phyloP scores from a whole-genome alignment of 2,329 filamentous ascomycete genomes.

The Metarhizium sp. region DNA sequence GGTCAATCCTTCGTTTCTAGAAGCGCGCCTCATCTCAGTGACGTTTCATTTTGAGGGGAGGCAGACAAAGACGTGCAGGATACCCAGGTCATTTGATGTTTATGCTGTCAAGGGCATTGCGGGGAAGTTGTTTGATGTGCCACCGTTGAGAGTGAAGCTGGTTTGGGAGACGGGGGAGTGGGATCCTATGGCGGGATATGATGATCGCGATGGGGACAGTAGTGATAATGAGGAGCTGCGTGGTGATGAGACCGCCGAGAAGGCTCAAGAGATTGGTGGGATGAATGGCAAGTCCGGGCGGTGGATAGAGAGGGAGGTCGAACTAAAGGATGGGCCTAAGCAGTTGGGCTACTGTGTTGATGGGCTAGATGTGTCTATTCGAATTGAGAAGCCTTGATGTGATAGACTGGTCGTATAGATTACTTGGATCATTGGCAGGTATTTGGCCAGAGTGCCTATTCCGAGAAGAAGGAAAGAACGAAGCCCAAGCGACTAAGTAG shows the following conservation, averaged over 20 bases:
- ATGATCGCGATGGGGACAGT: constrained; percentile 46
- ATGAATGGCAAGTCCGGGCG: constrained; percentile 33
- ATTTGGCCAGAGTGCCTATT: no score
- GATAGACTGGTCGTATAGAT: neutral
- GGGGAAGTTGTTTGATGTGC: constrained; percentile 56
- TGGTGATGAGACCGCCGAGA: constrained; percentile 16
- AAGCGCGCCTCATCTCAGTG: constrained; percentile 65
- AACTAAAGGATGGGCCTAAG: constrained; percentile 69
- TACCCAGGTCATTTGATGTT: constrained; percentile 71
- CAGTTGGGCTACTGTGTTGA: constrained; percentile 80
- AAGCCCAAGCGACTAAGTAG: no score
- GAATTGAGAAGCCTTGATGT: constrained; percentile 46
- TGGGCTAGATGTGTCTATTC: constrained; percentile 57
- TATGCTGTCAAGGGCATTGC: constrained; percentile 76
- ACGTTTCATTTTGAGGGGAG: constrained; percentile 31
- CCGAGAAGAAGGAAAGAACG: no score
- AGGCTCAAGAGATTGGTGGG: constrained; percentile 12
- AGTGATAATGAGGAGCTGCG: constrained; percentile 39
- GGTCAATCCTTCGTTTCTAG: constrained; percentile 71
- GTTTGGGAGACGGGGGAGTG: constrained; percentile 88
- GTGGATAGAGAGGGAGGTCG: constrained; percentile 70
- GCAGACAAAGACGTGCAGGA: constrained; percentile 29
- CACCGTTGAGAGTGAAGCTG: constrained; percentile 55
- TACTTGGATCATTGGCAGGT: no score
- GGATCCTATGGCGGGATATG: constrained; percentile 63